These are phyloP conservation scores for Carex pumila DNA, from an alignment of 176 grass and related monocot genomes.

Conservation along the genomic window DNA sequence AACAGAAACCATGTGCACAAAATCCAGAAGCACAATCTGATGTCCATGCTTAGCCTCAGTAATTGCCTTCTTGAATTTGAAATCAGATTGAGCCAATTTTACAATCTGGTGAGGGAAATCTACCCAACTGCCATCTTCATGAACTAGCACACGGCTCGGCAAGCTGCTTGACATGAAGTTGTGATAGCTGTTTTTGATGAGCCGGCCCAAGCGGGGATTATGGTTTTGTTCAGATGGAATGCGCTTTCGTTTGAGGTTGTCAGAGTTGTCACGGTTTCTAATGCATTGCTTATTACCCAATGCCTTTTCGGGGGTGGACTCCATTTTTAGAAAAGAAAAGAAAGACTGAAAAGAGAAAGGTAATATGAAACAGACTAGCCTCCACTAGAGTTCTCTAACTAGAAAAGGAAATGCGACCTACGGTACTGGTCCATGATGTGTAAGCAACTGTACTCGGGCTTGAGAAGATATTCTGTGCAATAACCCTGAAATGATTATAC, in stretches of 20 bases:
- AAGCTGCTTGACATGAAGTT: conserved; percentile 64
- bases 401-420: not conserved
- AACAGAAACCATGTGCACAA: conserved; percentile 68
- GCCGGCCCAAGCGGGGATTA: conserved; percentile 39
- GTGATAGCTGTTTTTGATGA: conserved; percentile 50
- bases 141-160: conserved; percentile 56
- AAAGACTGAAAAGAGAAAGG: conserved; percentile 7
- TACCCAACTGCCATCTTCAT: conserved; percentile 64
- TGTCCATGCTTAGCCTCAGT: conserved; percentile 44
- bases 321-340: conserved; percentile 15
- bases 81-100: conserved; percentile 48
- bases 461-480: not conserved
- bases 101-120: conserved; percentile 65
- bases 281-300: conserved; percentile 2
- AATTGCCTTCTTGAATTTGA: conserved; percentile 61
- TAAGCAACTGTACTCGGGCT: conserved; percentile 12
- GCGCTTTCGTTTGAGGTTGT: conserved; percentile 4
- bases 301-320: conserved; percentile 16
- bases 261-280: not conserved
- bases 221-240: not conserved
- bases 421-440: not conserved
- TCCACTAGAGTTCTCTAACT: conserved; percentile 22
- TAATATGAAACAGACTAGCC: not conserved
- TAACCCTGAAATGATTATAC: conserved; percentile 12
- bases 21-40: conserved; percentile 66